Evolutionary conservation across 192 early-diverging fungal genomes (phyloP).

Genomic region (Kappamyces sp.): DNA sequence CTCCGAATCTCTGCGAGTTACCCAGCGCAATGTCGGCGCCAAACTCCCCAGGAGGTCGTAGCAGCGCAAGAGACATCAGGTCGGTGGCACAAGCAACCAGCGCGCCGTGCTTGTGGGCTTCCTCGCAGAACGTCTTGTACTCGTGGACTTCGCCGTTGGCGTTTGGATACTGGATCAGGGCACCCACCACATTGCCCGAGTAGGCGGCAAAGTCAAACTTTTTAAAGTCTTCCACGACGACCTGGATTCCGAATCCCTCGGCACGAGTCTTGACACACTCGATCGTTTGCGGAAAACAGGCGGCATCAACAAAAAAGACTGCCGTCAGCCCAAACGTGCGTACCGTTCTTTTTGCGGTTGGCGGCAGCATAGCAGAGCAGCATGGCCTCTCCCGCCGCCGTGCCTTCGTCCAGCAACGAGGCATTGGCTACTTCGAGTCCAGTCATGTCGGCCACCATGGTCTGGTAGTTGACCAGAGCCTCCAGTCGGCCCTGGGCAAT

Average conservation of each 20-base stretch:
- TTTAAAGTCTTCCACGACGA: constrained; percentile 78
- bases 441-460: constrained; percentile 91
- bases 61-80: constrained; percentile 82
- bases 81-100: constrained; percentile 93
- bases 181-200: constrained; percentile 79
- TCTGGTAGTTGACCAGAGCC: constrained; percentile 96
- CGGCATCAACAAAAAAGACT: constrained; percentile 88
- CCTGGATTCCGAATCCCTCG: constrained; percentile 90
- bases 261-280: constrained; percentile 86
- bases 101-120: constrained; percentile 72
- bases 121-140: constrained; percentile 70
- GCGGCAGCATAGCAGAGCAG: constrained; percentile 71
- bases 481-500: constrained; percentile 98
- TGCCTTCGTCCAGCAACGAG: constrained; percentile 97
- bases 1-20: constrained; percentile 97
- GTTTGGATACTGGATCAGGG: constrained; percentile 90
- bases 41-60: constrained; percentile 91
- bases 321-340: too few species aligned
- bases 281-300: constrained; percentile 94
- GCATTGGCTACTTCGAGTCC: constrained; percentile 97
- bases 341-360: constrained; percentile 64
- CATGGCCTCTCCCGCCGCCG: constrained; percentile 98
- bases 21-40: constrained; percentile 98
- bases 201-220: constrained; percentile 70
- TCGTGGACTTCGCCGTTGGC: constrained; percentile 82